Evolutionary conservation across 495 filamentous ascomycete species (phyloP), one percentile per base, ranked within the genome.

Genomic region (Cryomyces minteri): DNA sequence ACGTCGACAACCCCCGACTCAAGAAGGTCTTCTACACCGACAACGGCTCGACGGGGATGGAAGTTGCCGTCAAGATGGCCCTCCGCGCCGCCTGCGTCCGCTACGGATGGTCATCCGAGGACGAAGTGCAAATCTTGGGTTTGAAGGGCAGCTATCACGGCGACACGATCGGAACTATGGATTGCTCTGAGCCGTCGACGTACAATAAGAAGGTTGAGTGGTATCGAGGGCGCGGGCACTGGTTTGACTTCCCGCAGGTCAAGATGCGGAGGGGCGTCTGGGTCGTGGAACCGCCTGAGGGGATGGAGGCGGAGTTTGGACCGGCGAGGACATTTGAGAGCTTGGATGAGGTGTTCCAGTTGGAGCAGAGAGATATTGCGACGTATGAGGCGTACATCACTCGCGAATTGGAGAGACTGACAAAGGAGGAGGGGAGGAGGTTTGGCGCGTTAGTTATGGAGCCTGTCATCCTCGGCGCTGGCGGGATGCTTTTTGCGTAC

Each of bases 141-240:
- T 59, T 88, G 18, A 80, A 79, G 54, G 79, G 77, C 1, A 77
- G 76, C 48, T 88, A 88, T 52, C 82, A 88, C 54, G 82, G 82
- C 1, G 82, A 88, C 53, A 86, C 82, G 0, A 81, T 88, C 18
- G 82, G 82, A 4, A 79, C 78, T 0, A 88, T 88, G 82, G 80
- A 87, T 51, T 77, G 71, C 45, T 72, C 77, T 2, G 80, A 84
- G 57, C 82, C 82, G 3, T 74, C 71, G 4, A 73, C 68, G 0
- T 88, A 62, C 47, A 87, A 87, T 49, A 64, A 81, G 49, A 80
- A 80, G 54, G 79, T 85, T 0, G 79, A 83, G 49, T 88, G 82
- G 82, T 87, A 88, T 58, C 66, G 69, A 39, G 79, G 79, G 0
- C 68, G 71, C 5, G 82, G 82, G 0, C 68, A 75, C 51, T 88